Evolutionary conservation across 2,329 filamentous ascomycete genomes (phyloP).

Genomic region (Alternaria triticimaculans): DNA sequence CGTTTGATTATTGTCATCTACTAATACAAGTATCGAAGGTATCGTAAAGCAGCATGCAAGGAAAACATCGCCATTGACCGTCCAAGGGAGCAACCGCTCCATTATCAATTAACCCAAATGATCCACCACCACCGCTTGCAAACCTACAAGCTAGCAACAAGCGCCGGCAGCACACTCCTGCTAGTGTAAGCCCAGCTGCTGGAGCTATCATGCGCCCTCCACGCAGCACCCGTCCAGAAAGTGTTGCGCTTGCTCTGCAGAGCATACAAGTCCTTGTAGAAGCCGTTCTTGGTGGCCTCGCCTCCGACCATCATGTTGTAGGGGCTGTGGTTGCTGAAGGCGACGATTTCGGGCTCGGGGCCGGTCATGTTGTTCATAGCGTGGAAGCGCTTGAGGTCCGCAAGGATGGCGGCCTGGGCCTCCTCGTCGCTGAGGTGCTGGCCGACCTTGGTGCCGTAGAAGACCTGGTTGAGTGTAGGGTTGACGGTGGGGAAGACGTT

Average conservation of each 20-base stretch:
- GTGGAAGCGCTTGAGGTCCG: conserved; percentile 18
- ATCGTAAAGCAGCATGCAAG: not conserved
- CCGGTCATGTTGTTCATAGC: conserved; percentile 3
- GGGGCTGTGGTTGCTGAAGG: conserved; percentile 36
- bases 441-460: conserved; percentile 21
- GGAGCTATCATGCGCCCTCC: conserved; percentile 24
- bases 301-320: conserved; percentile 21
- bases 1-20: not conserved
- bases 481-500: conserved; percentile 25
- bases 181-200: conserved; percentile 35
- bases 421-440: conserved; percentile 18
- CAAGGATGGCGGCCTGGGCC: conserved; percentile 25
- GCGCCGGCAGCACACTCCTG: conserved; percentile 47
- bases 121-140: not conserved
- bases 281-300: conserved; percentile 23
- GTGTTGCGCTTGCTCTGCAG: conserved; percentile 31
- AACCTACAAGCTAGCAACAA: conserved; percentile 13
- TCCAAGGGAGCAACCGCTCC: not conserved
- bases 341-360: conserved; percentile 25
- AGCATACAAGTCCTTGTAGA: conserved; percentile 30
- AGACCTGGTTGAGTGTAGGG: conserved; percentile 18
- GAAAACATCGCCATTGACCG: not conserved
- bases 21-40: not conserved
- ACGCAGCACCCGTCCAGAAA: conserved; percentile 29
- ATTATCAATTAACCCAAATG: not conserved